Evolutionary conservation across 306 rosid genomes (phyloP), one percentile per base, ranked within the genome.

Genomic region (Rosa lucieae): DNA sequence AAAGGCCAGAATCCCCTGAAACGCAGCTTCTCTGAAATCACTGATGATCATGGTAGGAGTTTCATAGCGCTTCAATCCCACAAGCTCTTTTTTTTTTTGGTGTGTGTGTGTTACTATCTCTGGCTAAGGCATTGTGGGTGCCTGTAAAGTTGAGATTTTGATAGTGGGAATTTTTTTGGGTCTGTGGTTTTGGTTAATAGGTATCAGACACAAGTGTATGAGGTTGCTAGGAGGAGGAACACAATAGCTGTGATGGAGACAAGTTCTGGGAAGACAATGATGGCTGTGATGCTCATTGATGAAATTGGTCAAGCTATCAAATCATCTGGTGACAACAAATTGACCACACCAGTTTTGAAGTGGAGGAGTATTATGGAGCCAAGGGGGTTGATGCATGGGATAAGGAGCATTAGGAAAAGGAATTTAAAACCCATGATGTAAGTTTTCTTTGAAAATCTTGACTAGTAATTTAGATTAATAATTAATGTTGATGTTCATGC

Each of bases 231-330:
- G 87, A 81, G 29, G 71, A 91, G 87, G 79, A 92, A 92, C 87
- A 91, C 91, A 0, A 91, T 94, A 69, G 97, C 95, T 4, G 97
- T 92, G 66, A 78, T 94, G 92, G 97, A 87, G 70, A 92, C 97
- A 5, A 97, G 97, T 37, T 71, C 97, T 1, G 97, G 97, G 11
- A 92, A 92, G 75, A 89, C 93, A 6, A 80, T 94, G 89, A 88
- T 94, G 40, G 97, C 93, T 55, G 91, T 91, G 13, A 86, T 94
- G 97, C 93, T 94, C 32, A 88, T 94, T 10, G 86, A 82, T 29
- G 84, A 84, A 44, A 66, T 86, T 80, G 91, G 81, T 73, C 85
- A 76, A 79, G 76, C 81, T 40, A 70, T 85, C 73, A 90, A 85
- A 82, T 78, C 88, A 6, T 69, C 80, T 75, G 88, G 82, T n/a